Evolutionary conservation across 1,284 basidiomycete species (phyloP).

Genomic region (Trametes versicolor): DNA sequence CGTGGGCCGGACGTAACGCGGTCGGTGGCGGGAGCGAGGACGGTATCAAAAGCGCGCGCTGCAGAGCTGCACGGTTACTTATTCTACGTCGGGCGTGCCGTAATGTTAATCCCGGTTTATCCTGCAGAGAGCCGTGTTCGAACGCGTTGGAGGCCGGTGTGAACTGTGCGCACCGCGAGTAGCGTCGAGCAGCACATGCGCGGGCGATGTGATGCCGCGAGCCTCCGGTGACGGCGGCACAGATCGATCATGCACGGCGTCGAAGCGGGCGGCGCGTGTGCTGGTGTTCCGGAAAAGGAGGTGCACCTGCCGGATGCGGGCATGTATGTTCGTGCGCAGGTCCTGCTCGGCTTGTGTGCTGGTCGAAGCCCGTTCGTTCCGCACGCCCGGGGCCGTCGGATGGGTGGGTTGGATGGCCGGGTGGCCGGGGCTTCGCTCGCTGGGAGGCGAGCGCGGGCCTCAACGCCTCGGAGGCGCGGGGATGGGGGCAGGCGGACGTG

Average conservation of each 20-base stretch:
- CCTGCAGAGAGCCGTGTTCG: constrained; percentile 11
- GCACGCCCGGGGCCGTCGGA: constrained; percentile 19
- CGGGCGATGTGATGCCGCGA: constrained; percentile 22
- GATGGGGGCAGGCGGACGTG: constrained; percentile 12
- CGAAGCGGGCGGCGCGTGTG: constrained; percentile 4
- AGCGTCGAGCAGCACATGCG: constrained; percentile 9
- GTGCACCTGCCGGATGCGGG: constrained; percentile 9
- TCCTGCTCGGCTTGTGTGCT: constrained; percentile 6
- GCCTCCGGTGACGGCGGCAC: constrained; percentile 1
- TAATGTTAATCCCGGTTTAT: constrained; percentile 24
- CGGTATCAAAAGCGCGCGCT: constrained; percentile 1
- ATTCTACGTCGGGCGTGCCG: constrained; percentile 7
- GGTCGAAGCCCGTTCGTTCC: constrained; percentile 15
- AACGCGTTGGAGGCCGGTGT: not conserved
- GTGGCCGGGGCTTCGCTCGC: not conserved
- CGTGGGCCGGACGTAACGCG: constrained; percentile 32
- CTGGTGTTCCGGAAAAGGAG: constrained; percentile 7
- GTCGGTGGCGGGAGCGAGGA: constrained; percentile 10
- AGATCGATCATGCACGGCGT: constrained; percentile 12
- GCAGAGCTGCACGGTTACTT: constrained; percentile 15
- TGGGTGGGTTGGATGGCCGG: constrained; percentile 1
- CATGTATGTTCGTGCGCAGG: constrained; percentile 12
- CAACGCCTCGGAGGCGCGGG: constrained; percentile 21
- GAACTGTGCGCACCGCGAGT: not conserved
- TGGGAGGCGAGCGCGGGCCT: constrained; percentile 5